Evolutionary conservation across 345 rosid genomes (phyloP).

Genomic region (Moricandia moricandioides): DNA sequence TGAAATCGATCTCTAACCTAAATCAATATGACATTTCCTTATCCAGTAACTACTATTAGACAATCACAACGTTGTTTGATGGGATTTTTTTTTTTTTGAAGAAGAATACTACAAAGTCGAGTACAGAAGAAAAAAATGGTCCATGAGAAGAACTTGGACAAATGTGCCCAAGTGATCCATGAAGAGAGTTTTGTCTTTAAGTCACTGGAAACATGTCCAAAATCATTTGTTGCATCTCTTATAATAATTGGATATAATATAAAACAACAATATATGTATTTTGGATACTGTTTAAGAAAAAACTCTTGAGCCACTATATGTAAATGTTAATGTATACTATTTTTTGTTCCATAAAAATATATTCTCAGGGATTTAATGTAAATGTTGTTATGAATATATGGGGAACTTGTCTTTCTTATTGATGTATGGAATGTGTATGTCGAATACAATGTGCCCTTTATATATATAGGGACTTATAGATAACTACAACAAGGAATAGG

Average conservation of each 20-base stretch:
- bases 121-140: background rate
- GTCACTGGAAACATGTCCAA: background rate
- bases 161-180: conserved; percentile 16
- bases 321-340: background rate
- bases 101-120: background rate
- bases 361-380: background rate
- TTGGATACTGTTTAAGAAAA: background rate
- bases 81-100: no score
- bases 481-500: no score
- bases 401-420: no score
- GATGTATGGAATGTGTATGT: no score
- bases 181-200: conserved; percentile 10
- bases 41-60: no score
- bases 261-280: background rate
- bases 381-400: background rate
- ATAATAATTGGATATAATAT: background rate
- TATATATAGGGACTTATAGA: no score
- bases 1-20: no score
- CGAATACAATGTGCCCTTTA: no score
- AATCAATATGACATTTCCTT: no score
- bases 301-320: background rate
- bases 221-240: background rate
- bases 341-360: background rate
- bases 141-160: background rate
- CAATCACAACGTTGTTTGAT: no score